Conservation (phyloP, 75 land plant genomes). For the Cupressus sempervirens region DNA sequence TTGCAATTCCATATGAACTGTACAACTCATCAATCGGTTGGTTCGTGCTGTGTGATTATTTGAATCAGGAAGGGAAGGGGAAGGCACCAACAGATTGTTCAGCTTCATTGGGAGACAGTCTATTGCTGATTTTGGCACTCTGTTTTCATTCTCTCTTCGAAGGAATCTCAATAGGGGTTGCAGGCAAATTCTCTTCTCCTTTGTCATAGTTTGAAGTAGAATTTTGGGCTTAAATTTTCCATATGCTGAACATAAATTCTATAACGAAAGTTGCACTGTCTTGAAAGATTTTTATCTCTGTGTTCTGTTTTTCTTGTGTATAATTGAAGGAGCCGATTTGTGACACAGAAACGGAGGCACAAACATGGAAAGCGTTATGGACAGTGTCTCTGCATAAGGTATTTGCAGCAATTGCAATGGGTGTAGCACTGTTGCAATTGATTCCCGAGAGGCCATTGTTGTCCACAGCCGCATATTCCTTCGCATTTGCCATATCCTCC, state of each 20-base stretch:
- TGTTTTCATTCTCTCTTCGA: conserved; percentile 93
- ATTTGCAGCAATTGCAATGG: conserved; percentile 91
- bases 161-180: conserved; percentile 78
- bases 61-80: too few relatives aligned
- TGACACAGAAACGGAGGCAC: conserved; percentile 47
- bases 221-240: too few relatives aligned
- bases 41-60: too few relatives aligned
- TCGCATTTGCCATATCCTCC: conserved; percentile 84
- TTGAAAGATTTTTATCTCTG: too few relatives aligned
- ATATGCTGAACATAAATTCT: too few relatives aligned
- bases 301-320: background rate
- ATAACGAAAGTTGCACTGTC: too few relatives aligned
- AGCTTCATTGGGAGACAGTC: conserved; percentile 49
- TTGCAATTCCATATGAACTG: too few relatives aligned
- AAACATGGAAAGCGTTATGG: conserved; percentile 84
- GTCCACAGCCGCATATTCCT: conserved; percentile 51
- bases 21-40: too few relatives aligned
- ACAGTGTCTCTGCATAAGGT: conserved; percentile 79
- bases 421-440: conserved; percentile 74
- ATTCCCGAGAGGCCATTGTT: conserved; percentile 66
- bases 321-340: too few relatives aligned
- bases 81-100: background rate
- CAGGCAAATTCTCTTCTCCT: conserved; percentile 41
- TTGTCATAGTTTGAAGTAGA: too few relatives aligned
- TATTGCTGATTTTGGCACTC: conserved; percentile 68